Percentiles rank a stretch among this genome's conserved stretches.
These are phyloP conservation scores for Stromatinia cepivora DNA, from an alignment of 2,329 filamentous ascomycete species.

Conservation along the genomic window DNA sequence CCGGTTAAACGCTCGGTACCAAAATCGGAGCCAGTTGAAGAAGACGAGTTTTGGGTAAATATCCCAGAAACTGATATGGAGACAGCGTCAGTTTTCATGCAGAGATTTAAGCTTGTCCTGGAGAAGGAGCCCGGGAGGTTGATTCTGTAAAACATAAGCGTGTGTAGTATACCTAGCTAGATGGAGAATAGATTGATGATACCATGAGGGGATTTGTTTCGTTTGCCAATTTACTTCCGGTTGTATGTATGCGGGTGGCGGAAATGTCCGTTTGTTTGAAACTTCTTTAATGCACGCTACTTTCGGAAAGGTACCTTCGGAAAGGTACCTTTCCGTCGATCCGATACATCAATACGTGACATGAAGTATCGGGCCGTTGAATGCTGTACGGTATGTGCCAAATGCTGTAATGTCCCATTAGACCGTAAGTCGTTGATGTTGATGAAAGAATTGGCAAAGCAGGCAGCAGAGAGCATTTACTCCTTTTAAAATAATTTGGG, in stretches of 20 bases:
- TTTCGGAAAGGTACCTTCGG: neutral
- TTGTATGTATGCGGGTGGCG: neutral
- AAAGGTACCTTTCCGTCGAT: neutral
- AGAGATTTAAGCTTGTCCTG: slow-evolving; percentile 80
- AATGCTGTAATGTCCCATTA: neutral
- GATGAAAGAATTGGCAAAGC: neutral
- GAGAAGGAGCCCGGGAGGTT: slow-evolving; percentile 77
- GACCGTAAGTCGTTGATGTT: neutral
- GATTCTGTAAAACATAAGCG: slow-evolving; percentile 52
- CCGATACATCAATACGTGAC: neutral
- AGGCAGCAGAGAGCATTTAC: neutral
- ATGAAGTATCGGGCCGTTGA: neutral
- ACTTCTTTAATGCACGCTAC: neutral
- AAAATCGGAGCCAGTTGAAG: slow-evolving; percentile 50
- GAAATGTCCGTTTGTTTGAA: neutral
- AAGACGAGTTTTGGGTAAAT: slow-evolving; percentile 79
- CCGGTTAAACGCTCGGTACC: slow-evolving; percentile 34
- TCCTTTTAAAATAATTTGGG: neutral
- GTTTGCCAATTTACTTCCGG: neutral
- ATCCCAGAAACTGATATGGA: slow-evolving; percentile 80
- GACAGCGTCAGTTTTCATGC: slow-evolving; percentile 78
- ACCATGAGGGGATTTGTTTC: neutral
- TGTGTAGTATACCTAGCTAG: slow-evolving; percentile 27
- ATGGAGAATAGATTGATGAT: slow-evolving; percentile 29
- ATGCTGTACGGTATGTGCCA: neutral